phyloP scores from a whole-genome alignment of 306 rosid genomes.

The Senna tora region DNA sequence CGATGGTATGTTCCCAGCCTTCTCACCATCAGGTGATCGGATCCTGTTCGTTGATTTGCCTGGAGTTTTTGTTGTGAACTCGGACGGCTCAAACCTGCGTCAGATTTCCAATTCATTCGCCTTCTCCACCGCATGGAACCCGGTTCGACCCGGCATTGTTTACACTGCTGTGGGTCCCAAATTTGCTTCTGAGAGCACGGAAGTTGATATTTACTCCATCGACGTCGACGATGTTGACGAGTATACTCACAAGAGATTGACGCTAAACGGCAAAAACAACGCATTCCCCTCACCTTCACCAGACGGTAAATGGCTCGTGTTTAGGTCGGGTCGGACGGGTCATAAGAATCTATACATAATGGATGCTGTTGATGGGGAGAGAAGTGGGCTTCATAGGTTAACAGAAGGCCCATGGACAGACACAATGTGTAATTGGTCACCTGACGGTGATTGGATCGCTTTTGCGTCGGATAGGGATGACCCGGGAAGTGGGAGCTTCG shows the following conservation, averaged over 20 bases:
- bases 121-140: slow-evolving; percentile 78
- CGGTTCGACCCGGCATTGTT: slow-evolving; percentile 58
- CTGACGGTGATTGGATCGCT: slow-evolving; percentile 83
- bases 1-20: slow-evolving; percentile 71
- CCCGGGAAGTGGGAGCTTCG: slow-evolving; percentile 74
- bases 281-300: slow-evolving; percentile 82
- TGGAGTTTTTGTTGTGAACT: slow-evolving; percentile 64
- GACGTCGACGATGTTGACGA: slow-evolving; percentile 42
- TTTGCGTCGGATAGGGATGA: slow-evolving; percentile 70
- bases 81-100: slow-evolving; percentile 71
- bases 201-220: slow-evolving; percentile 70
- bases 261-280: slow-evolving; percentile 72
- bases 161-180: slow-evolving; percentile 71
- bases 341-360: slow-evolving; percentile 72
- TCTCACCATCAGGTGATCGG: slow-evolving; percentile 71
- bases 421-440: slow-evolving; percentile 91
- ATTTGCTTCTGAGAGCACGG: slow-evolving; percentile 63
- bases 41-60: slow-evolving; percentile 65
- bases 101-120: slow-evolving; percentile 51
- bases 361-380: slow-evolving; percentile 73
- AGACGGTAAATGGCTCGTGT: slow-evolving; percentile 79
- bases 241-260: slow-evolving; percentile 50
- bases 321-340: slow-evolving; percentile 78
- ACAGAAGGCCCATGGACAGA: slow-evolving; percentile 83
- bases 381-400: slow-evolving; percentile 44